Base-by-base conservation (phyloP, 2,329 filamentous ascomycete species). In the Thelonectria rubi region DNA sequence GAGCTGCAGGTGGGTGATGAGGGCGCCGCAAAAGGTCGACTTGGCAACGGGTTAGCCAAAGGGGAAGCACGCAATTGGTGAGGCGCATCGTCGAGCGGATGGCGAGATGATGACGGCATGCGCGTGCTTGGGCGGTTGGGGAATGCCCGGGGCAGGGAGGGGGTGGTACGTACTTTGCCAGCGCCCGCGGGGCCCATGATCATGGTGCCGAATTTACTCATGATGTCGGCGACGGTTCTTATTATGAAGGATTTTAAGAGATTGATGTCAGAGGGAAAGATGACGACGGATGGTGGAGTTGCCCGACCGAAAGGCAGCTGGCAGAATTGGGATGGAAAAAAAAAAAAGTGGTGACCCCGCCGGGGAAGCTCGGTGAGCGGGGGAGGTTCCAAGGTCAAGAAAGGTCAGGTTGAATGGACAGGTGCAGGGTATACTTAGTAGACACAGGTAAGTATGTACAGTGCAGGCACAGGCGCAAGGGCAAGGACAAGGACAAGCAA, bases 181-280 rank as follows among this genome's bases (percentile, higher is more conserved):
- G 93, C 94, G 69, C 94, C 95, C 18, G 95, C 94, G 63, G 94
- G 95, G 76, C 95, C 95, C 91, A 98, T 97, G 63, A 98, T 90
- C 79, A 98, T 89, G 67, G 92, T 89, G 55, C 95, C 95, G 76
- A 94, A 98, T 79, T 97, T 97, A 79, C 91, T 94, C 93, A 96
- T 97, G 67, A 61, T 81, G 74, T 60, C 58, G 59, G 54, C 17
- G 49, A 14, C 45, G 9, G 42, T 53, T 45, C 17, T 24, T 24
- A 24, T 24, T 40, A 48, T 50, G 50, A 26, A 49, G 42, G 57
- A 24, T 53, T 60, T 51, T 34, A 45, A 48, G 53, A 55, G 24
- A 55, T 61, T 39, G 47, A 18, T 55, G 43, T 48, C 37, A 18
- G 32, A 11, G 18, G 18, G 18, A 8, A 21, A 21, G 10, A 2